Evolutionary conservation across 108 stramenopile species (phyloP).

Genomic region (Nitzschia sp.): DNA sequence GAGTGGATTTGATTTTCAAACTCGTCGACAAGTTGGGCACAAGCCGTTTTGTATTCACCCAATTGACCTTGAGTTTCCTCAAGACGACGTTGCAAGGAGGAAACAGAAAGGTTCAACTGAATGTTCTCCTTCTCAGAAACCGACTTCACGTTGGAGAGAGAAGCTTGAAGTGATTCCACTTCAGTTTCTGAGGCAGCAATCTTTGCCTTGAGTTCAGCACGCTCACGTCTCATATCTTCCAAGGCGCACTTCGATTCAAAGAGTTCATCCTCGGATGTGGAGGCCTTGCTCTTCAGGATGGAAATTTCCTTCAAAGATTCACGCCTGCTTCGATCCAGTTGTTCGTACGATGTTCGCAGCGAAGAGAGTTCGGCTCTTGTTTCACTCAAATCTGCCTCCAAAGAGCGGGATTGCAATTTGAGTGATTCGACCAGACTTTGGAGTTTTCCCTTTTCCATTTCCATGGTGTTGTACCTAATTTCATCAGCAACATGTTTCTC

Average conservation of each 20-base stretch:
- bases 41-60: not conserved
- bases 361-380: constrained; percentile 4
- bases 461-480: not conserved
- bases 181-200: constrained; percentile 18
- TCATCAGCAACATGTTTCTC: not conserved
- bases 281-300: constrained; percentile 2
- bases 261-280: constrained; percentile 23
- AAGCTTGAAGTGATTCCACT: constrained; percentile 10
- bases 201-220: constrained; percentile 28
- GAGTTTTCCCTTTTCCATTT: not conserved
- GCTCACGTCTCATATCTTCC: constrained; percentile 32
- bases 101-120: not conserved
- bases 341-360: not conserved
- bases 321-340: constrained; percentile 3
- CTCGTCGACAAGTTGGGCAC: not conserved
- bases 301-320: not conserved
- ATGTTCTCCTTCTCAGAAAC: not conserved
- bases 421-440: not conserved
- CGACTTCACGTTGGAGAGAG: not conserved
- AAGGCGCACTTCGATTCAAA: constrained; percentile 16
- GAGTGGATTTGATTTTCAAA: not conserved
- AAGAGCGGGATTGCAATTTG: not conserved
- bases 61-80: not conserved
- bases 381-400: not conserved
- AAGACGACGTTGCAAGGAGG: not conserved